A percentile compares a stretch with the other conserved stretches of the same genome.
Evolutionary conservation across 23 red algal genomes (phyloP).

Genomic region (Agarophyton chilense): DNA sequence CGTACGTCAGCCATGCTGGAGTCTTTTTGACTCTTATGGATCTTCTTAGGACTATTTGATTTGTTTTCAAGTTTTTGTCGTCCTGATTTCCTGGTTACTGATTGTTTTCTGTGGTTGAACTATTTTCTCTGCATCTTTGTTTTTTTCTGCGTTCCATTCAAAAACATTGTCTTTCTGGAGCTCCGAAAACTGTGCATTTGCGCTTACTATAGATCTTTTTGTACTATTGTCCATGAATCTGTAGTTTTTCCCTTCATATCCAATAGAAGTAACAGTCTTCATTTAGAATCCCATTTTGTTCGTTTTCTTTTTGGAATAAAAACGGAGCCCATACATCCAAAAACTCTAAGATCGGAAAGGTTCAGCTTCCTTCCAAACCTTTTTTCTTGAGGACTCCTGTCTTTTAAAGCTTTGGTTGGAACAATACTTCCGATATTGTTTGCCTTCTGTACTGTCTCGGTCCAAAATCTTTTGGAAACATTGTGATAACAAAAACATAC

Average conservation of each 20-base stretch:
- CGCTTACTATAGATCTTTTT: neutral
- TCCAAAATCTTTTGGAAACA: too few relatives aligned
- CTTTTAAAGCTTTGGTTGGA: neutral
- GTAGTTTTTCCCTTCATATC: constrained; percentile 25
- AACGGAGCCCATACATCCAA: neutral
- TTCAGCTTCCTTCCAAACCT: neutral
- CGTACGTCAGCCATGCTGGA: neutral
- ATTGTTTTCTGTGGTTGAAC: neutral
- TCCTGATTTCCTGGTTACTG: neutral
- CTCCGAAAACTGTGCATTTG: too few relatives aligned
- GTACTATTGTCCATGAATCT: constrained; percentile 4
- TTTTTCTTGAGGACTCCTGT: neutral
- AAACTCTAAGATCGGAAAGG: neutral
- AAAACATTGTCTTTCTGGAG: neutral
- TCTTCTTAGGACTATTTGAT: neutral
- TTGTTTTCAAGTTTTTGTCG: neutral
- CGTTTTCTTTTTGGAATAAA: neutral
- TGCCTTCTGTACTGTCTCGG: constrained; percentile 24
- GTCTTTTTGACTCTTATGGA: neutral
- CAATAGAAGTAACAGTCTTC: neutral
- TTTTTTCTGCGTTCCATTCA: neutral
- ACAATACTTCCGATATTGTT: constrained; percentile 9
- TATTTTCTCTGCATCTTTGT: neutral
- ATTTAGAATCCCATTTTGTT: neutral
- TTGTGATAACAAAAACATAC: too few relatives aligned